Conservation (phyloP, 257 asterid species). For the Knoxia roxburghii region DNA sequence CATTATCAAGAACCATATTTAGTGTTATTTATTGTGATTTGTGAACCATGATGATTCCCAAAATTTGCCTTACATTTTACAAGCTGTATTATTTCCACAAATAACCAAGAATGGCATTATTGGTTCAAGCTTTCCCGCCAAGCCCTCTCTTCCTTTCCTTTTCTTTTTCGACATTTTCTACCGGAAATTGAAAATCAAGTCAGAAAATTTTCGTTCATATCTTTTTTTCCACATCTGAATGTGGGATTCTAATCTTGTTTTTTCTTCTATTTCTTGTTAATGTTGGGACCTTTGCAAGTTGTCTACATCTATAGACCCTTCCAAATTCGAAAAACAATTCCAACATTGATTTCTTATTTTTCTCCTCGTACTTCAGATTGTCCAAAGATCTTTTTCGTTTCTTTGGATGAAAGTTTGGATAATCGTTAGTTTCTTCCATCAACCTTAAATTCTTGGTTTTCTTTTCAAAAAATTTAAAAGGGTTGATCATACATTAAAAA, state of each 20-base stretch:
- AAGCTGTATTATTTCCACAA: neutral
- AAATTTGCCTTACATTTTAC: no score
- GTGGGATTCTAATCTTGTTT: neutral
- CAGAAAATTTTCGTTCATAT: neutral
- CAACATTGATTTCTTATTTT: conserved; percentile 3
- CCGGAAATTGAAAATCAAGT: conserved; percentile 20
- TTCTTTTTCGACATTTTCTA: conserved; percentile 25
- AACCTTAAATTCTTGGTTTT: neutral
- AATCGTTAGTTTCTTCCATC: no score
- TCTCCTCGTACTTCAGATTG: neutral
- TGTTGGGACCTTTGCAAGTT: conserved; percentile 9
- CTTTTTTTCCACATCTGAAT: conserved; percentile 1
- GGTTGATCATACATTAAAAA: neutral
- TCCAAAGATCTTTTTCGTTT: neutral
- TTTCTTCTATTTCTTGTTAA: neutral
- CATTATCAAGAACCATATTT: no score
- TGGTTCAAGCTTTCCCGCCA: conserved; percentile 12
- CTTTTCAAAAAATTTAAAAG: no score
- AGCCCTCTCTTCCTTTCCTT: conserved; percentile 25
- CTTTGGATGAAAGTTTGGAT: neutral
- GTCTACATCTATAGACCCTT: conserved; percentile 13
- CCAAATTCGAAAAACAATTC: neutral
- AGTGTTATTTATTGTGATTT: no score
- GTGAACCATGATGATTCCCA: neutral
- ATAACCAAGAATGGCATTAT: conserved; percentile 2